phyloP scores from a whole-genome alignment of 2,329 filamentous ascomycete genomes.

The Shiraia bambusicola region DNA sequence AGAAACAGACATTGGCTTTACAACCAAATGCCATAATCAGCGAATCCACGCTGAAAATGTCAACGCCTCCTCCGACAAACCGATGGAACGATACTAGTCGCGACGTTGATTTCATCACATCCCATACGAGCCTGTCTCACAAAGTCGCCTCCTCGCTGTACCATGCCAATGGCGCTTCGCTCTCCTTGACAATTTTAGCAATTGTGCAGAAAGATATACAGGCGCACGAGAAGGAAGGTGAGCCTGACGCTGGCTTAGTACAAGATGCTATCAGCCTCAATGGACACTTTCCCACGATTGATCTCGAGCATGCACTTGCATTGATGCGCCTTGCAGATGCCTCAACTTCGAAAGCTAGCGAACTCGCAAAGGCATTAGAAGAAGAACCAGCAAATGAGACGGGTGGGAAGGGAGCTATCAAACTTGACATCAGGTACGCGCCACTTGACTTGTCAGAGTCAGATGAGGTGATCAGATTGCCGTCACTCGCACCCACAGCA shows the following conservation, averaged over 20 bases:
- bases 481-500: conserved; percentile 30
- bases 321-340: conserved; percentile 60
- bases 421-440: conserved; percentile 52
- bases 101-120: conserved; percentile 63
- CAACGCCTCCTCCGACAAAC: conserved; percentile 43
- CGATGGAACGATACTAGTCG: conserved; percentile 60
- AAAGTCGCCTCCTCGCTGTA: conserved; percentile 59
- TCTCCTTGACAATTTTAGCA: conserved; percentile 56
- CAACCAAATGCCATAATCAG: conserved; percentile 22
- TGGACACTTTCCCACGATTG: conserved; percentile 57
- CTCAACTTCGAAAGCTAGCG: conserved; percentile 59
- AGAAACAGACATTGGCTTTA: conserved; percentile 33
- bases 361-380: conserved; percentile 59
- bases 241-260: conserved; percentile 48
- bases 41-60: conserved; percentile 25
- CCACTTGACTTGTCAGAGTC: conserved; percentile 43
- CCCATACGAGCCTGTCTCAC: conserved; percentile 51
- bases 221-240: conserved; percentile 34
- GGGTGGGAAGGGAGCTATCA: conserved; percentile 44
- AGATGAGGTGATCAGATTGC: conserved; percentile 29
- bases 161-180: conserved; percentile 58
- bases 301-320: conserved; percentile 51
- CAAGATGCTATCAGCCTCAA: conserved; percentile 57
- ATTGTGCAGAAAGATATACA: conserved; percentile 54
- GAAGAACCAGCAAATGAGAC: conserved; percentile 35